Evolutionary conservation across 2,329 filamentous ascomycete genomes (phyloP).

Genomic region (Aureobasidium sp.): DNA sequence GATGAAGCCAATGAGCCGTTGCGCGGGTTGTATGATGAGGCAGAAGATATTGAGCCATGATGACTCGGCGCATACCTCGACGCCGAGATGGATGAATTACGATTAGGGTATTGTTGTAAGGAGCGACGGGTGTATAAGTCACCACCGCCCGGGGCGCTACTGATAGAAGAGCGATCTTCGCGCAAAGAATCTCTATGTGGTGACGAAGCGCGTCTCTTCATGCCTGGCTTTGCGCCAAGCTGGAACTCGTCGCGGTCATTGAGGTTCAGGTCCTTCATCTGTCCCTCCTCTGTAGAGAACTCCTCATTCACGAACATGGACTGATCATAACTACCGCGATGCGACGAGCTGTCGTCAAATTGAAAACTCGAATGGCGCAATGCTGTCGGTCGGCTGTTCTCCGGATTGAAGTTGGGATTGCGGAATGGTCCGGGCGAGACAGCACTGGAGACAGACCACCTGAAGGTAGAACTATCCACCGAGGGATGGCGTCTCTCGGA

Average conservation of each 20-base stretch:
- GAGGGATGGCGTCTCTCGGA: slow-evolving; percentile 29
- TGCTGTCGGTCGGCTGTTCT: slow-evolving; percentile 17
- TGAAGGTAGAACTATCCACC: slow-evolving; percentile 31
- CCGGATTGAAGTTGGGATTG: slow-evolving; percentile 29
- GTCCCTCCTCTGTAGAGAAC: slow-evolving; percentile 45
- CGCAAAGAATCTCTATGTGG: slow-evolving; percentile 48
- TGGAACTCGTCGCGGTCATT: slow-evolving; percentile 43
- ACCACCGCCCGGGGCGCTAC: slow-evolving; percentile 32
- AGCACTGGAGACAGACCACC: slow-evolving; percentile 29
- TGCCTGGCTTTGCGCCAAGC: slow-evolving; percentile 40
- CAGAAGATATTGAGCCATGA: slow-evolving; percentile 56
- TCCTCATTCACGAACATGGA: slow-evolving; percentile 43
- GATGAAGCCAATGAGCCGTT: slow-evolving; percentile 56
- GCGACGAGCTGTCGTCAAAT: slow-evolving; percentile 40
- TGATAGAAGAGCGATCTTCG: slow-evolving; percentile 36
- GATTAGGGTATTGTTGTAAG: slow-evolving; percentile 47
- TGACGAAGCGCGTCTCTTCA: slow-evolving; percentile 57
- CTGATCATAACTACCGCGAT: slow-evolving; percentile 55
- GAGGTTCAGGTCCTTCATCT: slow-evolving; percentile 43
- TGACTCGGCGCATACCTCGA: slow-evolving; percentile 44
- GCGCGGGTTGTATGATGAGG: slow-evolving; percentile 51
- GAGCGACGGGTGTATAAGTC: slow-evolving; percentile 48
- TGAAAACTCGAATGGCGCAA: slow-evolving; percentile 31
- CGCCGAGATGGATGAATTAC: slow-evolving; percentile 45
- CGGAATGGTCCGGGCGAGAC: slow-evolving; percentile 37